phyloP scores from a whole-genome alignment of 2,329 filamentous ascomycete species.

The Albophoma yamanashiensis region DNA sequence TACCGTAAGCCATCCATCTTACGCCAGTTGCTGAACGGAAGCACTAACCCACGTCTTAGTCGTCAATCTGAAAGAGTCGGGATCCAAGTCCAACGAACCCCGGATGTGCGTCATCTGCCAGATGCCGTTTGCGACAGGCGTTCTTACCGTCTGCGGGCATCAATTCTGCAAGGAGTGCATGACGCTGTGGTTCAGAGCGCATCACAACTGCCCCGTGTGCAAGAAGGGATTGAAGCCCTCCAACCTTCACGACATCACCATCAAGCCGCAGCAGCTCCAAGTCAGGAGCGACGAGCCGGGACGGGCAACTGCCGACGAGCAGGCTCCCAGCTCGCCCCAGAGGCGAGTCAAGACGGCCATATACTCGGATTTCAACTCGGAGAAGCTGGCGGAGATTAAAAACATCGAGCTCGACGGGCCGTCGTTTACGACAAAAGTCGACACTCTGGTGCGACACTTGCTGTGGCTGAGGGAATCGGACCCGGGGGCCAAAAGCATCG shows the following conservation, averaged over 20 bases:
- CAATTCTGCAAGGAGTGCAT: slow-evolving; percentile 89
- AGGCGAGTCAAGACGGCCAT: slow-evolving; percentile 37
- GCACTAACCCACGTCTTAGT: slow-evolving; percentile 22
- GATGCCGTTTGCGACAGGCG: slow-evolving; percentile 62
- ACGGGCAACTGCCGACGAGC: slow-evolving; percentile 1
- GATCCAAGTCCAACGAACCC: slow-evolving; percentile 51
- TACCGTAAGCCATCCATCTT: slow-evolving; percentile 42
- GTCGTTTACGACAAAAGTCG: slow-evolving; percentile 84
- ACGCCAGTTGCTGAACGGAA: neutral
- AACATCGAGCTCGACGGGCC: slow-evolving; percentile 61
- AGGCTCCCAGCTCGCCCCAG: slow-evolving; percentile 2
- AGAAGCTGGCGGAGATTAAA: slow-evolving; percentile 69
- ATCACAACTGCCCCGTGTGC: slow-evolving; percentile 75
- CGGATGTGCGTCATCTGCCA: slow-evolving; percentile 83
- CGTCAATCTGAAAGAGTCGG: slow-evolving; percentile 41
- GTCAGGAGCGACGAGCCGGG: slow-evolving; percentile 35
- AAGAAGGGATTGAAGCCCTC: slow-evolving; percentile 54
- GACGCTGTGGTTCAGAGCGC: slow-evolving; percentile 61
- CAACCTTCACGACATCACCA: slow-evolving; percentile 76
- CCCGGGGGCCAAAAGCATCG: slow-evolving; percentile 77
- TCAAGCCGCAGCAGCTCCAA: slow-evolving; percentile 65
- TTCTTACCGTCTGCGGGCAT: slow-evolving; percentile 81
- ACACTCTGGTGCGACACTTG: slow-evolving; percentile 70
- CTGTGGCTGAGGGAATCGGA: slow-evolving; percentile 78
- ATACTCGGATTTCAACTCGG: slow-evolving; percentile 65